Evolutionary conservation across 768 basidiomycete species (phyloP), one percentile per base, ranked within the genome.

Genomic region (Rhizopogon vesiculosus): DNA sequence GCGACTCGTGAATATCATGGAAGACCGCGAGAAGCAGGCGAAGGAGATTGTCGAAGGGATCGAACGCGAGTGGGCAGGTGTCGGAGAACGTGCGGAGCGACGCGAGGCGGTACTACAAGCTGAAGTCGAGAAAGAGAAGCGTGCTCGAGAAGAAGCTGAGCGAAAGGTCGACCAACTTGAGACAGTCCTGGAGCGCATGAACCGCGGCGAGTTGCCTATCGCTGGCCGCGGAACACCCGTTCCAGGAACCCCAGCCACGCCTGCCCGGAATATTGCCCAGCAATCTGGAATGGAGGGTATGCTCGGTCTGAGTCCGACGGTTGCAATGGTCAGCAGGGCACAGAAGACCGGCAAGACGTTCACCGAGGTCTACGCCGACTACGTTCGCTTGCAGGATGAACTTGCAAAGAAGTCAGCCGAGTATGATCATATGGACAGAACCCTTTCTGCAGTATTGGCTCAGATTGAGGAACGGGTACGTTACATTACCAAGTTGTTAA

Each of bases 331-430:
- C 7, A 86, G 86, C 71, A 83, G 78, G 58, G 82, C 87, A 19
- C 93, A 94, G 73, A 85, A 83, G 68, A 82, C 77, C 28, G 92
- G 91, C 29, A 91, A 90, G 78, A 90, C 89, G 1, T 96, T 96
- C 73, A 96, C 96, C 0, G 91, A 97, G 64, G 87, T 98, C 19
- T 98, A 97, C 67, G 81, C 89, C 15, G 93, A 97, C 65, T 92
- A 92, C 61, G 85, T 96, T 38, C 81, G 83, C 53, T 79, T 95
- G 41, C 88, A 97, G 67, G 90, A 91, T 25, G 89, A 93, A 31
- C 85, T 85, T 54, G 80, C 83, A 18, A 80, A 77, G 68, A 91
- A 93, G 70, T 85, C 81, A 51, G 78, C 84, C 5, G 95, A 98
- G 72, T 90, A 87, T 56, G 85, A 86, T 59, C 83, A 91, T 45